Evolutionary conservation across 1,284 basidiomycete genomes (phyloP), one percentile per base, ranked within the genome.

Genomic region (Takashimella koratensis): DNA sequence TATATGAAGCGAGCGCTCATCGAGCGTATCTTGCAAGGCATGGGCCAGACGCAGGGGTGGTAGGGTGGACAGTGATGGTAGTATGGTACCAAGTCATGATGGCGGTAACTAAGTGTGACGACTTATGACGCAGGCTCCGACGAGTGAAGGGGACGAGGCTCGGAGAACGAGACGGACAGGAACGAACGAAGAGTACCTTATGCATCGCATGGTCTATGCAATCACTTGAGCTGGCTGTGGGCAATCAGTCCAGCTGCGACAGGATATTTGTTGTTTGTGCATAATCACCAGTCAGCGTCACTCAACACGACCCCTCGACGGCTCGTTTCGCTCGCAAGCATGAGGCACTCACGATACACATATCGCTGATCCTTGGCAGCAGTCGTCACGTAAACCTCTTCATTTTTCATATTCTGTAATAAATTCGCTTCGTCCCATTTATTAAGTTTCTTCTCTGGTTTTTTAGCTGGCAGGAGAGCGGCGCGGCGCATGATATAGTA

Each of bases 1-100:
- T 97, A 74, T 52, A 73, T 73, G 70, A 76, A 76, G 59, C 83
- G 91, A 63, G 90, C 90, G 44, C 79, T 95, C 62, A 86, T 91
- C 45, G 88, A 93, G 74, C 89, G 91, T 78, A 94, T 95, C 63
- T 79, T 84, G 60, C 75, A 77, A 44, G 84, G 84, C 26, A 78
- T 91, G 57, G 83, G 86, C 36, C 81, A 84, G 76, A 67, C 46
- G 25, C 61, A 65, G 43, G 62, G 64, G 55, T 70, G 65, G 60
- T 25, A 43, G 21, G 30, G 30, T 8, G 30, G 30, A n/a, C n/a
- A n/a, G n/a, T n/a, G n/a, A n/a, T n/a, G n/a, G n/a, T n/a, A n/a
- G n/a, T n/a, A n/a, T n/a, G n/a, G n/a, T n/a, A n/a, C n/a, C n/a
- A n/a, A n/a, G n/a, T n/a, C n/a, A n/a, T n/a, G n/a, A n/a, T n/a